Percentiles rank a stretch among this genome's conserved stretches.
phyloP scores from a whole-genome alignment of 2,329 filamentous ascomycete species.

The Pestalotiopsis sp. region DNA sequence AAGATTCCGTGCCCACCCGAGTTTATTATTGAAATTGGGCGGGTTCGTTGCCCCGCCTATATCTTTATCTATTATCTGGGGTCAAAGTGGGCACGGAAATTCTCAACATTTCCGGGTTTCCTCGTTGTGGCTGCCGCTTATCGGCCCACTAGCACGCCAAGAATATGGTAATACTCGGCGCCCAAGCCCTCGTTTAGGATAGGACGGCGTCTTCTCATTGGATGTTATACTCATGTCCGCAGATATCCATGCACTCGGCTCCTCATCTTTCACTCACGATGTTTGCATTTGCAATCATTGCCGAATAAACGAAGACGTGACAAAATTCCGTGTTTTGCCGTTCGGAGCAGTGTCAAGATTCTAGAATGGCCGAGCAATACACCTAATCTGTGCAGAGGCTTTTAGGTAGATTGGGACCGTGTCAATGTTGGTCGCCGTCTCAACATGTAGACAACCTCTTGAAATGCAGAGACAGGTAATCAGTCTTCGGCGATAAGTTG shows the following conservation, averaged over 20 bases:
- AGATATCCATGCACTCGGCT: background rate
- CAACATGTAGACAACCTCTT: background rate
- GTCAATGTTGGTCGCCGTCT: background rate
- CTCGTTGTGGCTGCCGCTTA: background rate
- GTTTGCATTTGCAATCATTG: background rate
- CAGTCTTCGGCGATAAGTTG: background rate
- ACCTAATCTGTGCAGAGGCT: background rate
- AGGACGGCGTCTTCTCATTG: background rate
- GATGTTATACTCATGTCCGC: background rate
- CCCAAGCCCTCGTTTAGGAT: background rate
- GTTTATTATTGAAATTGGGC: background rate
- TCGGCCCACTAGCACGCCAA: background rate
- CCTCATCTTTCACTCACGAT: background rate
- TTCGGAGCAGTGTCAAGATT: background rate
- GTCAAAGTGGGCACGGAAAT: background rate
- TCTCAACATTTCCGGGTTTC: background rate
- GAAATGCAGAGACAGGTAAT: background rate
- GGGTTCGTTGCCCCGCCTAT: background rate
- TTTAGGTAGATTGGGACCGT: background rate
- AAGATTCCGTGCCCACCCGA: background rate
- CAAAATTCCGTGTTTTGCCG: background rate
- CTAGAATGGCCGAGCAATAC: background rate
- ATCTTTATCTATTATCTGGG: background rate
- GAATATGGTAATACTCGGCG: background rate
- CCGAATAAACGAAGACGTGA: background rate